Evolutionary conservation across 257 asterid genomes (phyloP), one percentile per base, ranked within the genome.

Genomic region (Ajuga chamaepitys): DNA sequence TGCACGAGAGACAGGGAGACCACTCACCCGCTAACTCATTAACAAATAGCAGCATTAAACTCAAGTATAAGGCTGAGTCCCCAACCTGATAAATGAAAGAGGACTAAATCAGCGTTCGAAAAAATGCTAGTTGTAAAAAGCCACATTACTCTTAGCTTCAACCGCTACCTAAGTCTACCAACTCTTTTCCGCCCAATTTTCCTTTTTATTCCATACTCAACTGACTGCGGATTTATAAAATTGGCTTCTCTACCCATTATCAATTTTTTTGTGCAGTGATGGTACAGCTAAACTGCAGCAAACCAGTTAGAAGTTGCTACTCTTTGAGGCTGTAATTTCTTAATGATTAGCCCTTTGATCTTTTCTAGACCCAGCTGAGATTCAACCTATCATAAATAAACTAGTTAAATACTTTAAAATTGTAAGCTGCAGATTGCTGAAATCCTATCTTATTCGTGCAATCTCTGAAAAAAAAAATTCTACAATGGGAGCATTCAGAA

Each of bases 21-120:
- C 12, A 38, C 72, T 52, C 52, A 89, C 96, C 99, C 78, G 95
- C 86, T 72, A 94, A 77, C 78, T 89, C 99, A 68, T 90, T 90
- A 62, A 85, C 76, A 70, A 94, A 94, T 69, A 94, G 80, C 41
- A 86, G 82, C 75, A 94, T 77, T 68, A 94, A 79, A 78, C 93
- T 88, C 89, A 94, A 83, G 79, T 89, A 90, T 14, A 94, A 69
- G 72, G 96, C 99, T 34, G 97, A 88, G 73, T 94, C 99, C 58
- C 90, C 99, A 66, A 94, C 95, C 99, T 94, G 82, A 67, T 68
- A 47, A 68, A 71, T 32, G 52, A 66, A 48, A 9, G 62, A 56
- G 34, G 52, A 62, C 14, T 20, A 52, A 35, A 69, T 73, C 50
- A 66, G 67, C n/a, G 40, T 38, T 21, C 53, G 54, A 28, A 41